These are phyloP conservation scores for Musa balbisiana DNA, from an alignment of 202 grass and related monocot genomes.

Conservation along the genomic window DNA sequence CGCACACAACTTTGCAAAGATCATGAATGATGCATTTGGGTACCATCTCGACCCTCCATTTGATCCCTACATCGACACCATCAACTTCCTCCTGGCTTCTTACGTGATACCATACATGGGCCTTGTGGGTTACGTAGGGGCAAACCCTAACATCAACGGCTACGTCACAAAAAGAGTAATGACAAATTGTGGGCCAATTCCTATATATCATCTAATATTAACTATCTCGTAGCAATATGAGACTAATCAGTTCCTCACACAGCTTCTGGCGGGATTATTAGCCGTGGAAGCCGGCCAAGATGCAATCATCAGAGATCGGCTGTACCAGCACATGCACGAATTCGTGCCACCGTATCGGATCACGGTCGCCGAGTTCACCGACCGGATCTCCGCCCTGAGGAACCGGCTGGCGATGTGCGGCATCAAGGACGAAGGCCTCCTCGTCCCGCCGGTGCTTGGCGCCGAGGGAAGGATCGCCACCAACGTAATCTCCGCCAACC, in stretches of 20 bases:
- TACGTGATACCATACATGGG: conserved; percentile 74
- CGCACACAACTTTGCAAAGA: conserved; percentile 32
- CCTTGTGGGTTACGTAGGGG: conserved; percentile 42
- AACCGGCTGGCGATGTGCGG: conserved; percentile 46
- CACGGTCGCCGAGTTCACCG: conserved; percentile 67
- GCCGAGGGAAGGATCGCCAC: conserved; percentile 47
- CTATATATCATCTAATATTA: neutral
- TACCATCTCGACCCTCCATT: conserved; percentile 60
- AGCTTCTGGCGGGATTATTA: conserved; percentile 52
- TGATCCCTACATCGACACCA: conserved; percentile 38
- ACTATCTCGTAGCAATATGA: neutral
- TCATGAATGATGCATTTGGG: conserved; percentile 64
- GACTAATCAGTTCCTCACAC: neutral
- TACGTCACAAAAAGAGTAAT: conserved; percentile 47
- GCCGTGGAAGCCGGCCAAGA: conserved; percentile 80
- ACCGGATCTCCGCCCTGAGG: conserved; percentile 44
- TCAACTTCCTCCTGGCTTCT: conserved; percentile 82
- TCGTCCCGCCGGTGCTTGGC: conserved; percentile 33
- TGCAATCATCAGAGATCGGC: conserved; percentile 53
- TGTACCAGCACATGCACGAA: conserved; percentile 58
- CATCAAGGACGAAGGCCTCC: conserved; percentile 55
- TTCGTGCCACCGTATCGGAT: conserved; percentile 44
- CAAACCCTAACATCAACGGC: conserved; percentile 43
- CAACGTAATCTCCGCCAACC: conserved; percentile 73
- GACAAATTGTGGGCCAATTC: neutral